These are phyloP conservation scores for Pseudogymnoascus sp. DNA, from an alignment of 2,329 filamentous ascomycete genomes.

Conservation along the genomic window DNA sequence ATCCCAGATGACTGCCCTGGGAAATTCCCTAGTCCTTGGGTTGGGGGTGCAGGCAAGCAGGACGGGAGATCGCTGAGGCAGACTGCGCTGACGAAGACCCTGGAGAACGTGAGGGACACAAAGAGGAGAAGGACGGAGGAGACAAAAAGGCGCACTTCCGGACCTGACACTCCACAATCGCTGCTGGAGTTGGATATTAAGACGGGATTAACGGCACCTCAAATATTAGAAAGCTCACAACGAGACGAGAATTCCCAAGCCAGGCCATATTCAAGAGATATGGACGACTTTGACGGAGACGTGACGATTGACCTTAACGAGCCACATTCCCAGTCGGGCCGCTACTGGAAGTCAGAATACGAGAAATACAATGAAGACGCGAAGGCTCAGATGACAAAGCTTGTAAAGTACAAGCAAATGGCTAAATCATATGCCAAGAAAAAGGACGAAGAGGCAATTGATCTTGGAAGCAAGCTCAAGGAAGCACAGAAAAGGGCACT, in stretches of 20 bases:
- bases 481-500: constrained; percentile 59
- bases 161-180: neutral
- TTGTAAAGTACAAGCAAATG: constrained; percentile 70
- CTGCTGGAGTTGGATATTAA: constrained; percentile 9
- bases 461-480: constrained; percentile 55
- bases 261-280: constrained; percentile 25
- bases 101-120: constrained; percentile 36
- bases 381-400: constrained; percentile 63
- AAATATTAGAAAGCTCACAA: neutral
- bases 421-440: constrained; percentile 71
- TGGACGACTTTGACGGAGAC: constrained; percentile 44
- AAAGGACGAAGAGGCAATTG: constrained; percentile 63
- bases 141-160: neutral
- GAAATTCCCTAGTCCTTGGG: constrained; percentile 28
- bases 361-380: constrained; percentile 65
- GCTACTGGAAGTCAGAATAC: constrained; percentile 73
- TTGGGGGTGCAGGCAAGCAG: neutral
- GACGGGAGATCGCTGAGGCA: neutral
- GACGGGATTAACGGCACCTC: constrained; percentile 5
- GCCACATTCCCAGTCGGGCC: constrained; percentile 64
- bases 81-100: constrained; percentile 37
- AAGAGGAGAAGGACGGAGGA: constrained; percentile 15
- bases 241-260: constrained; percentile 13
- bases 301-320: constrained; percentile 63
- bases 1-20: constrained; percentile 27